Conservation (phyloP, 2,329 filamentous ascomycete genomes). For the Clarireedia hainanense region DNA sequence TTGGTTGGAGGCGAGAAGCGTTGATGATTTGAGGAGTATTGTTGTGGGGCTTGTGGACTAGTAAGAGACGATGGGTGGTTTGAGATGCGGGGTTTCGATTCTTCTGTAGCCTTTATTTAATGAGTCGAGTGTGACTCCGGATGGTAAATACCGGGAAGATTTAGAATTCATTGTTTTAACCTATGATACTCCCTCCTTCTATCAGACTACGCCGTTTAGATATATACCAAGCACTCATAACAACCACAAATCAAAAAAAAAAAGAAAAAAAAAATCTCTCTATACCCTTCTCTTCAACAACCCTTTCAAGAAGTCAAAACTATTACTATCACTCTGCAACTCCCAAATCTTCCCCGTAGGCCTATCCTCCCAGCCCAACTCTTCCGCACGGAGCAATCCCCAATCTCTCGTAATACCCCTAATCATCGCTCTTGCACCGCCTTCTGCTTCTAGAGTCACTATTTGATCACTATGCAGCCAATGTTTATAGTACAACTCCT, state of each 20-base stretch:
- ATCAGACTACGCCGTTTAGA: too few species aligned
- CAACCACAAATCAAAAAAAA: too few species aligned
- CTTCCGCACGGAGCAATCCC: conserved; percentile 79
- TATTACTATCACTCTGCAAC: conserved; percentile 94
- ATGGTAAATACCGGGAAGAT: too few species aligned
- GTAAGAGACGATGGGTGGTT: too few species aligned
- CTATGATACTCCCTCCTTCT: not conserved
- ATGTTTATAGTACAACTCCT: conserved; percentile 67
- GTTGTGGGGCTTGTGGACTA: conserved; percentile 13
- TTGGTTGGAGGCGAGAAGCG: conserved; percentile 29
- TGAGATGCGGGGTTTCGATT: too few species aligned
- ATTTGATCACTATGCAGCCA: conserved; percentile 79
- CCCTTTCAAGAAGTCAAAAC: conserved; percentile 94
- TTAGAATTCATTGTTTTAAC: too few species aligned
- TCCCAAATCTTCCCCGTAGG: conserved; percentile 72
- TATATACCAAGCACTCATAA: too few species aligned
- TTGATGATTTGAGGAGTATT: conserved; percentile 30
- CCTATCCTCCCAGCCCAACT: conserved; percentile 65
- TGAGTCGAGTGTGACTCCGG: too few species aligned
- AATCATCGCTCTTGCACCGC: conserved; percentile 65
- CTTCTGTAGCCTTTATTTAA: too few species aligned
- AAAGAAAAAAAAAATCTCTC: not conserved
- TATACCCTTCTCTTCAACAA: conserved; percentile 66
- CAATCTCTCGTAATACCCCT: conserved; percentile 87
- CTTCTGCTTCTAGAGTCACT: conserved; percentile 71